Base-by-base conservation (phyloP, 208 protist species). In the Wallacemonas sp. region DNA sequence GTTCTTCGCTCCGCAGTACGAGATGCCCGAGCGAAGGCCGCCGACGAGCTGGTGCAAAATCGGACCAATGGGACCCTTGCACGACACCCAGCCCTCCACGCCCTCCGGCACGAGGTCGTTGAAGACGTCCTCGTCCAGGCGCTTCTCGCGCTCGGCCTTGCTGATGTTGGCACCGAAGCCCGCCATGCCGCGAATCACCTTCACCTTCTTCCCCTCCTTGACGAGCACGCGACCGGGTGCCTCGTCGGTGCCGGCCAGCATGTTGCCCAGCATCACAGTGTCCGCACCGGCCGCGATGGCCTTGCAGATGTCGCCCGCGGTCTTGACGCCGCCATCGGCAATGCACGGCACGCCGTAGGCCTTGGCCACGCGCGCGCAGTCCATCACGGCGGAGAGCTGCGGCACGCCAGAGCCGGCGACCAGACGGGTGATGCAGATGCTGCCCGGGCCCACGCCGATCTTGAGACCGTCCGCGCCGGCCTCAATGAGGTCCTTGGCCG, bases 161-260 rank as follows among this genome's bases (percentile, higher is more conserved):
- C 86, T 92, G 63, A 97, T 72, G 72, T 97, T 97, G 3, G 91
- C 91, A 32, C 87, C 91, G 59, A 87, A 97, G 46, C 91, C 91
- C 12, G 91, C 91, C 91, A 97, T 97, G 55, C 91, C 91, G 20
- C 91, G 86, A 54, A 97, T 93, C 62, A 97, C 91, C 78, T 97
- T 97, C 64, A 95, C 89, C 67, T 95, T 94, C 72, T 92, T 87
- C 33, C 91, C 91, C 2, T 95, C 91, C 82, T 97, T 97, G 45
- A 93, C 87, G 0, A 97, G 77, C 36, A 94, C 87, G 18, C 85
- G 84, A 2, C 91, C 91, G 0, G 91, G 91, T 1, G 87, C 82
- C 72, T 97, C 93, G 25, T 93, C 83, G n/a, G 93, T 97, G 65
- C 89, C 89, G 36, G 93, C 90, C 39, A 97, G 79, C 72, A 95